phyloP scores from a whole-genome alignment of 345 rosid species.

The Linum usitatissimum region DNA sequence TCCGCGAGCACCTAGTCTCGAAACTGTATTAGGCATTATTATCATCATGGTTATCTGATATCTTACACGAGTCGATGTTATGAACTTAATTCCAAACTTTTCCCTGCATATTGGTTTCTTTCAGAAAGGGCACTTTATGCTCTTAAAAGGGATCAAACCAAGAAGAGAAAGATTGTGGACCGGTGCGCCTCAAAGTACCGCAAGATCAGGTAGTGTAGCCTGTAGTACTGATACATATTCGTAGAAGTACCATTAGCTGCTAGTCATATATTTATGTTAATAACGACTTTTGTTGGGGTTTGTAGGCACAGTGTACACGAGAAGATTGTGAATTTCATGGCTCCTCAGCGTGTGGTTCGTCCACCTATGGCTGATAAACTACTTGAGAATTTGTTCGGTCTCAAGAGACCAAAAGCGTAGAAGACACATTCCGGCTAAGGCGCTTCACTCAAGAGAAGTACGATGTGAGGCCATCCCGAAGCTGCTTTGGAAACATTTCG shows the following conservation, averaged over 20 bases:
- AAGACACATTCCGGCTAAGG: too few relatives aligned
- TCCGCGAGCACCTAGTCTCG: background rate
- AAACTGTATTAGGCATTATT: background rate
- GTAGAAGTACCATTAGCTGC: background rate
- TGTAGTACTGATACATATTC: background rate
- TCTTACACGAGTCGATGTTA: background rate
- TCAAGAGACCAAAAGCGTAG: constrained; percentile 28
- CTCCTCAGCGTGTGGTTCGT: constrained; percentile 42
- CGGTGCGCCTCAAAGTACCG: constrained; percentile 84
- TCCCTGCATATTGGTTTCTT: constrained; percentile 5
- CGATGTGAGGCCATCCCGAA: too few relatives aligned
- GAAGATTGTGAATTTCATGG: constrained; percentile 80
- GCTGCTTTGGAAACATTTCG: too few relatives aligned
- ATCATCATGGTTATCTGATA: background rate
- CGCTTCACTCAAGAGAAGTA: too few relatives aligned
- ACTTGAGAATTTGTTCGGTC: constrained; percentile 71
- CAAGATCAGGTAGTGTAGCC: constrained; percentile 49
- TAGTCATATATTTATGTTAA: too few relatives aligned
- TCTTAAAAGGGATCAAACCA: constrained; percentile 53
- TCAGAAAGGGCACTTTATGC: constrained; percentile 70
- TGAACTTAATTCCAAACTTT: background rate
- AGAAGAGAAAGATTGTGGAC: constrained; percentile 83
- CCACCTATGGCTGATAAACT: constrained; percentile 66
- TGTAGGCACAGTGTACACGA: constrained; percentile 72
- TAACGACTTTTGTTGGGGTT: background rate